phyloP scores from a whole-genome alignment of 2,329 filamentous ascomycete genomes.

The Fusarium tanahbumbuense region DNA sequence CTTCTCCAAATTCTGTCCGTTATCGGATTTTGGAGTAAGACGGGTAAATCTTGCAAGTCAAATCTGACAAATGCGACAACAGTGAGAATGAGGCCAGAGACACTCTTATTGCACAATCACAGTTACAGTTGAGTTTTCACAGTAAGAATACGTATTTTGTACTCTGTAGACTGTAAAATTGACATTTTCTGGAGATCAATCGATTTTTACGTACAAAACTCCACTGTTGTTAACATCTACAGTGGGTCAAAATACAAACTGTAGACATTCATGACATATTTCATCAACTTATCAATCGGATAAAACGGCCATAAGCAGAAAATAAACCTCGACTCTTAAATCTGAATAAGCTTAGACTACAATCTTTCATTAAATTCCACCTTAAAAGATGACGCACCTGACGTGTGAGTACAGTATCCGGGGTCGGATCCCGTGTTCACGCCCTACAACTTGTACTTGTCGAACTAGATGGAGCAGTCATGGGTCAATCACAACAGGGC shows the following conservation, averaged over 20 bases:
- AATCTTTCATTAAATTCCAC: not conserved
- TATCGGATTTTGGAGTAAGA: slow-evolving; percentile 18
- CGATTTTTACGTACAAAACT: slow-evolving; percentile 38
- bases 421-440: slow-evolving; percentile 28
- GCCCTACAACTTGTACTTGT: slow-evolving; percentile 42
- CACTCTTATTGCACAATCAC: no score
- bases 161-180: not conserved
- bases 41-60: not conserved
- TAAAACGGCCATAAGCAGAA: slow-evolving; percentile 6
- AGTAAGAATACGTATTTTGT: not conserved
- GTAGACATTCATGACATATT: not conserved
- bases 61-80: slow-evolving; percentile 16
- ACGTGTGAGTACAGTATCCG: not conserved
- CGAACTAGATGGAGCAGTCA: slow-evolving; percentile 33
- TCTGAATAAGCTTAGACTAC: not conserved
- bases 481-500: slow-evolving; percentile 39
- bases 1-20: not conserved
- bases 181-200: slow-evolving; percentile 4
- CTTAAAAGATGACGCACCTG: not conserved
- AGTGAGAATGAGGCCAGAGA: not conserved
- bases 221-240: slow-evolving; percentile 24
- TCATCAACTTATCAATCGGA: slow-evolving; percentile 11
- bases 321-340: not conserved
- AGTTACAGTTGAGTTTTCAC: no score
- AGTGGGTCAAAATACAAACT: slow-evolving; percentile 22